Base-by-base conservation (phyloP, 257 asterid species). In the Echites panduratus region DNA sequence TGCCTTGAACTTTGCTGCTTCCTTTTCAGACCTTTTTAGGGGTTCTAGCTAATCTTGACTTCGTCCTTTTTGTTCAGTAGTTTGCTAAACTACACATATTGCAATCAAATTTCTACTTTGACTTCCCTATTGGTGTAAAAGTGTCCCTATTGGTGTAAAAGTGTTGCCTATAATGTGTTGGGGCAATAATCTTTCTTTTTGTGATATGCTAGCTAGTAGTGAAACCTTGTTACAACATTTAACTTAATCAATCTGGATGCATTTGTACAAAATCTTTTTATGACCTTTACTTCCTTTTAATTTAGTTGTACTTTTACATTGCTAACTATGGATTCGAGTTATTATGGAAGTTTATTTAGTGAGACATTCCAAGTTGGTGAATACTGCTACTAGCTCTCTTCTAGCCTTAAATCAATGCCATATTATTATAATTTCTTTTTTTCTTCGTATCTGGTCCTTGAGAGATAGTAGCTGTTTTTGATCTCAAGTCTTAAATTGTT, bases 361-460 rank as follows among this genome's bases (percentile, higher is more conserved):
- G 47, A 17, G 48, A 20, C 27, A 19, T 9, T 32, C 38, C 38
- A 62, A 62, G 22, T 5, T 38, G 35, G 44, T 62, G 12, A 22
- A 32, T 17, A 62, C 11, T 32, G 45, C 45, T 62, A 32, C 14
- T 32, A 38, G 45, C 68, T 63, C 48, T 35, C 27, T 17, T 8
- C 48, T 63, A 38, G 47, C 47, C 38, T 63, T 63, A 63, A 32
- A 7, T 19, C 4, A 20, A 63, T 8, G 13, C 45, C 45, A 62
- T 63, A 19, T 35, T 35, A 63, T 38, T 63, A 19, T 62, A 32
- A 32, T n/a, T 22, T 52, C 32, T 53, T 0, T 9, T 2, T 11
- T 69, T 69, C 47, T 38, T 73, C 29, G 35, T 17, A 35, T 73
- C 26, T 48, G 53, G 70, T 8, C 24, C 44, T n/a, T n/a, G n/a